Percentiles rank a stretch among this genome's conserved stretches.
These are phyloP conservation scores for Erythrophleum ivorense DNA, from an alignment of 331 rosid genomes.

Conservation along the genomic window DNA sequence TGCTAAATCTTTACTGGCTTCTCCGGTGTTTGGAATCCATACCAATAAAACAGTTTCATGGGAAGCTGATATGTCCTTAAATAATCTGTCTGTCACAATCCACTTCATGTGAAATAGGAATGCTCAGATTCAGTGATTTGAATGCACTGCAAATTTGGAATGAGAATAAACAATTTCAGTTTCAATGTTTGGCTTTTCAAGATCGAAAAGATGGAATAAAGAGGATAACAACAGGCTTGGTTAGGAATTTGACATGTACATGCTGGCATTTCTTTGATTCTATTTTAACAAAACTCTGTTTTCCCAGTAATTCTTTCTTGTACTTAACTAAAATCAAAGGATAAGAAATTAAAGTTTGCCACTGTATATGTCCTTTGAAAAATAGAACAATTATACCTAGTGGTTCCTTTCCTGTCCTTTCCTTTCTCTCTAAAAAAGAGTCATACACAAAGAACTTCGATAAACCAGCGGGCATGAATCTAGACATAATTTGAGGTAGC, in stretches of 20 bases:
- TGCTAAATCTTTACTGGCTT: slow-evolving; percentile 48
- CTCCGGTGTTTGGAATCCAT: neutral
- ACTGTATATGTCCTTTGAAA: neutral
- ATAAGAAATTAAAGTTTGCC: neutral
- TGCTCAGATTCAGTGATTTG: slow-evolving; percentile 12
- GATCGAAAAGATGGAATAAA: slow-evolving; percentile 50
- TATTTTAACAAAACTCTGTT: slow-evolving; percentile 30
- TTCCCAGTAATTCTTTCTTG: slow-evolving; percentile 17
- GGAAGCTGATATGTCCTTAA: slow-evolving; percentile 17
- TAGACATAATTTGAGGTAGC: neutral
- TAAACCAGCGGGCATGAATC: neutral
- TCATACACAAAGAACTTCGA: neutral
- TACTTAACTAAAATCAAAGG: neutral
- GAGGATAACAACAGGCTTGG: slow-evolving; percentile 18
- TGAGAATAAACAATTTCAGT: slow-evolving; percentile 46
- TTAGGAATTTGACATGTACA: slow-evolving; percentile 42
- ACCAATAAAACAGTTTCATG: slow-evolving; percentile 39
- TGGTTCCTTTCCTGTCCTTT: neutral
- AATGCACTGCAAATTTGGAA: slow-evolving; percentile 40
- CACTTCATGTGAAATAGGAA: slow-evolving; percentile 26
- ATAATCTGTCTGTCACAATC: slow-evolving; percentile 24
- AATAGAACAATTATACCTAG: too few relatives aligned
- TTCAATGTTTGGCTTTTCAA: slow-evolving; percentile 38
- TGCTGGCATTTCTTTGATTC: slow-evolving; percentile 46
- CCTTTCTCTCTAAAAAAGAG: too few relatives aligned